Evolutionary conservation across 306 rosid species (phyloP), one percentile per base, ranked within the genome.

Genomic region (Ammopiptanthus mongolicus): DNA sequence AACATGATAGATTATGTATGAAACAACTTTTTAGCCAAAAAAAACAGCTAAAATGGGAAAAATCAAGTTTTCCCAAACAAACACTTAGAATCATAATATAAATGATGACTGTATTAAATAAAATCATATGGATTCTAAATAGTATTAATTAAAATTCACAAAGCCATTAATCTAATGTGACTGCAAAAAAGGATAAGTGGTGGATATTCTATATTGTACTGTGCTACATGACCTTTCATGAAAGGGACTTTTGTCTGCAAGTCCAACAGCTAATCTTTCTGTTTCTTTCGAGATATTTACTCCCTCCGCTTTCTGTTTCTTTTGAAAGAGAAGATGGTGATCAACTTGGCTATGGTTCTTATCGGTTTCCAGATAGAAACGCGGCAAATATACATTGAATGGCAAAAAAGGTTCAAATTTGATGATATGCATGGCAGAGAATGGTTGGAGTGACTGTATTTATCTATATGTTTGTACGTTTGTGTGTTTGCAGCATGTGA

Each of bases 381-480:
- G 83, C 79, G 79, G 83, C 67, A 80, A 73, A 55, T 47, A 79
- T 73, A 55, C 75, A 65, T n/a, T 73, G 75, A 73, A 80, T 34
- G 4, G 50, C 37, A 68, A 25, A 65, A 52, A 55, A 68, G 31
- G 7, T 8, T 47, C 1, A 33, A 18, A 39, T 46, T 42, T 36
- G 56, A 22, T 67, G 64, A 56, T 29, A 58, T 67, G 28, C 28
- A 25, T 3, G 69, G 39, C 55, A 6, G 31, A 70, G 13, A 47
- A 69, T 29, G 25, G 28, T 65, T 19, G 73, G 63, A 61, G 15
- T 59, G 10, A 61, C 23, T 59, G 10, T 7, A n/a, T 1, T 25
- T 34, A 50, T 21, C 4, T 42, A 5, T 17, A 19, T 14, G 14
- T 33, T 1, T 19, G 3, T 62, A 14, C 51, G 44, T 58, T 9